These are phyloP conservation scores for Neohortaea acidophila DNA, from an alignment of 495 filamentous ascomycete genomes.

Conservation along the genomic window DNA sequence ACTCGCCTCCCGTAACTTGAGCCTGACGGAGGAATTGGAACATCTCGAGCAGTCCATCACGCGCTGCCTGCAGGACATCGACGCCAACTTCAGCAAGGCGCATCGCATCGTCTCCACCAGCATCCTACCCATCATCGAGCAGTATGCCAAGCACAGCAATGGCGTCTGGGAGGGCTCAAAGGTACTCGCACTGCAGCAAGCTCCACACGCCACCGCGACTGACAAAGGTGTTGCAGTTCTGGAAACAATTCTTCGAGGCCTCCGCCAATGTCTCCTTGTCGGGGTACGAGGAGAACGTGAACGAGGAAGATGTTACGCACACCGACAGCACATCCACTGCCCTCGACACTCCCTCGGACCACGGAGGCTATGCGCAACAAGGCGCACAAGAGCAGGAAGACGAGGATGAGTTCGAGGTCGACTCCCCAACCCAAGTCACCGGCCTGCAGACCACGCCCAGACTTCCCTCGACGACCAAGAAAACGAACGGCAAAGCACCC, in stretches of 20 bases:
- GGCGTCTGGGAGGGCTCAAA: conserved; percentile 95
- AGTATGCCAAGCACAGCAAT: conserved; percentile 85
- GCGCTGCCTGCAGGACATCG: conserved; percentile 93
- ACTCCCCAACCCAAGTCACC: conserved; percentile 28
- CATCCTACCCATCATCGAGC: conserved; percentile 87
- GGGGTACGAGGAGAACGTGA: conserved; percentile 70
- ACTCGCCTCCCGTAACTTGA: conserved; percentile 47
- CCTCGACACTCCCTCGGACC: conserved; percentile 6
- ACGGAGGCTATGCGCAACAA: conserved; percentile 6
- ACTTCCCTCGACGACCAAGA: conserved; percentile 9
- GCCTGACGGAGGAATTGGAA: conserved; percentile 85
- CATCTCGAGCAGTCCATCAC: conserved; percentile 95
- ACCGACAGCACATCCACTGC: conserved; percentile 29
- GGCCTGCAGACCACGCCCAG: conserved; percentile 25
- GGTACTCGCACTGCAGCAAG: conserved; percentile 80
- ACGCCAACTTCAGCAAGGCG: conserved; percentile 92
- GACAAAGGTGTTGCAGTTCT: conserved; percentile 48
- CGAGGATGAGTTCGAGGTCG: conserved; percentile 17
- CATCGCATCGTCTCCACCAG: conserved; percentile 91
- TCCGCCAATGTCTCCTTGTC: conserved; percentile 95
- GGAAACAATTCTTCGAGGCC: conserved; percentile 99
- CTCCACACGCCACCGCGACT: conserved; percentile 29
- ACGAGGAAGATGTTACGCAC: conserved; percentile 34
- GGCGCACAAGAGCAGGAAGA: conserved; percentile 7
- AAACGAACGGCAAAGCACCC: conserved; percentile 3